A percentile compares a stretch with the other conserved stretches of the same genome.
phyloP scores from a whole-genome alignment of 306 rosid genomes.

The Carpinus viminea region DNA sequence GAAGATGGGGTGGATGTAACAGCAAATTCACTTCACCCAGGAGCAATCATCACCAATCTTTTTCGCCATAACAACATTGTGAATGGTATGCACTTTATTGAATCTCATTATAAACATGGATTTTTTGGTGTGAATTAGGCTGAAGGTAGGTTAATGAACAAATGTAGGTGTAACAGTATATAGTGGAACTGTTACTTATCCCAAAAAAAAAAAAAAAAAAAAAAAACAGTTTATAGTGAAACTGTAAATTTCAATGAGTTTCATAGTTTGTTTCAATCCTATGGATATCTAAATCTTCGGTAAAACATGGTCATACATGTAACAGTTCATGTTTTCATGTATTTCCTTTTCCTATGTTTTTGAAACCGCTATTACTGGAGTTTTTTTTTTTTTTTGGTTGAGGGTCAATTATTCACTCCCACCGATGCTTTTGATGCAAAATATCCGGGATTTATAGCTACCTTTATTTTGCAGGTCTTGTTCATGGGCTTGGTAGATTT shows the following conservation, averaged over 20 bases:
- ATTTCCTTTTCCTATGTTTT: background rate
- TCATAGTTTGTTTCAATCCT: background rate
- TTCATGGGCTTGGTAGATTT: constrained; percentile 39
- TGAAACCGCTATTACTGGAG: background rate
- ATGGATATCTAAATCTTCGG: background rate
- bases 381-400: background rate
- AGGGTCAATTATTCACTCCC: background rate
- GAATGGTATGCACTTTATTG: constrained; percentile 39
- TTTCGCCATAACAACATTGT: constrained; percentile 44
- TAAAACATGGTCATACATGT: background rate
- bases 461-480: constrained; percentile 48
- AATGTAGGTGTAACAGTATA: background rate
- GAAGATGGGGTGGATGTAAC: constrained; percentile 64
- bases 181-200: background rate
- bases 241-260: background rate
- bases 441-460: background rate
- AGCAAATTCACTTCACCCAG: constrained; percentile 93
- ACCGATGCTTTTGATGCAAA: background rate
- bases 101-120: background rate
- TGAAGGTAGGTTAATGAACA: background rate
- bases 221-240: no score
- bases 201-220: no score
- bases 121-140: background rate
- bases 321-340: background rate
- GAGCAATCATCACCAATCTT: constrained; percentile 65